Evolutionary conservation across 2,329 filamentous ascomycete species (phyloP), one percentile per base, ranked within the genome.

Genomic region (Alternaria ventricosa): DNA sequence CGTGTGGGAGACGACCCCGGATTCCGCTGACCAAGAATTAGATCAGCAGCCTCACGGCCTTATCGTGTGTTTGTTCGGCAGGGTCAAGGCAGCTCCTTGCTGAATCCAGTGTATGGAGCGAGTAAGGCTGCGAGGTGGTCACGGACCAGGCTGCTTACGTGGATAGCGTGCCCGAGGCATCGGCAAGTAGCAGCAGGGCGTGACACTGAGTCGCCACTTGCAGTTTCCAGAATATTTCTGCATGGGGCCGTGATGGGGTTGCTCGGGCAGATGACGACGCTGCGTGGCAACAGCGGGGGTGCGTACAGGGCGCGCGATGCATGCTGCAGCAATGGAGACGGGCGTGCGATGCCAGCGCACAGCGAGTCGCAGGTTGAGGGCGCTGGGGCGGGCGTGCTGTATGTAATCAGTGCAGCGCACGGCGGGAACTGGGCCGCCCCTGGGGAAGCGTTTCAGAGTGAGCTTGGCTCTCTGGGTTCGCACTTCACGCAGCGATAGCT

Each of bases 221-320:
- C 56, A 66, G 65, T 63, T 65, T 69, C 63, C 56, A 68, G 65
- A 69, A 68, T 59, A 36, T 55, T 66, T 66, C 61, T 43, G 57
- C 46, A 57, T 53, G 36, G 36, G 36, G 36, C 36, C 36, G 36
- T 41, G 36, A 41, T 54, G 61, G 61, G 58, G 30, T 47, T 56
- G 23, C 61, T 60, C 51, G 55, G 64, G 58, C 55, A 61, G 55
- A 70, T 67, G 68, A 70, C 68, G 66, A 55, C n/a, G 57, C 18
- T 53, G 60, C 22, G 68, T 66, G 65, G 67, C 68, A 46, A 63
- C 46, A 53, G 33, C 46, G 44, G 22, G 22, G 25, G 36, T 12
- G 22, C 7, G 41, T 44, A 53, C 9, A 30, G 62, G 22, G 8
- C 47, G 55, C 22, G 27, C 20, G 18, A 45, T 36, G 45, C 56